These are phyloP conservation scores for Phytophthora podocarpi DNA, from an alignment of 352 stramenopile genomes.

Conservation along the genomic window DNA sequence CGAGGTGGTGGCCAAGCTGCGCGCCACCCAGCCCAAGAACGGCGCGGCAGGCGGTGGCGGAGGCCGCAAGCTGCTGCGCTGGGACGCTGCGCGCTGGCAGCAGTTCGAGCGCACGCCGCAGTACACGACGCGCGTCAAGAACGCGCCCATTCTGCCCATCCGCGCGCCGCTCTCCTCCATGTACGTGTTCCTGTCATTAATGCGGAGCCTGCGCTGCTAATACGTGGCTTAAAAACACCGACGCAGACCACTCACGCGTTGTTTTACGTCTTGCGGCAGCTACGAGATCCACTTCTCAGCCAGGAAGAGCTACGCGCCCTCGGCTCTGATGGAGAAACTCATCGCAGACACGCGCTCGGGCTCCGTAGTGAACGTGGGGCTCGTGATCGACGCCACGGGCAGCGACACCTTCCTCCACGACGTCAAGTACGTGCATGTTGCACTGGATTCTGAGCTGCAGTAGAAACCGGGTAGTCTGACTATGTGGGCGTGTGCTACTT, in stretches of 20 bases:
- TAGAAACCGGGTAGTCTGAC: neutral
- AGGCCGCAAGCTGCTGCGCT: slow-evolving; percentile 76
- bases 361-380: slow-evolving; percentile 69
- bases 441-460: neutral
- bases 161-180: slow-evolving; percentile 79
- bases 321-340: slow-evolving; percentile 82
- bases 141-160: slow-evolving; percentile 74
- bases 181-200: slow-evolving; percentile 38
- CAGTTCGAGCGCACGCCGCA: slow-evolving; percentile 64
- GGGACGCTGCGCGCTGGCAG: slow-evolving; percentile 63
- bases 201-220: no score
- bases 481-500: neutral
- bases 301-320: slow-evolving; percentile 67
- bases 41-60: neutral
- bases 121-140: slow-evolving; percentile 55
- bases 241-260: neutral
- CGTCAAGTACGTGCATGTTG: slow-evolving; percentile 55
- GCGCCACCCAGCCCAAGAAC: slow-evolving; percentile 26
- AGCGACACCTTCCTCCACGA: slow-evolving; percentile 78
- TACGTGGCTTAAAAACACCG: neutral
- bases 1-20: slow-evolving; percentile 51
- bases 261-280: slow-evolving; percentile 28
- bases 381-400: slow-evolving; percentile 81
- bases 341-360: slow-evolving; percentile 65
- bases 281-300: slow-evolving; percentile 85